A percentile compares a stretch with the other conserved stretches of the same genome.
These are phyloP conservation scores for Pulveroboletus ravenelii DNA, from an alignment of 768 basidiomycete species.

Conservation along the genomic window DNA sequence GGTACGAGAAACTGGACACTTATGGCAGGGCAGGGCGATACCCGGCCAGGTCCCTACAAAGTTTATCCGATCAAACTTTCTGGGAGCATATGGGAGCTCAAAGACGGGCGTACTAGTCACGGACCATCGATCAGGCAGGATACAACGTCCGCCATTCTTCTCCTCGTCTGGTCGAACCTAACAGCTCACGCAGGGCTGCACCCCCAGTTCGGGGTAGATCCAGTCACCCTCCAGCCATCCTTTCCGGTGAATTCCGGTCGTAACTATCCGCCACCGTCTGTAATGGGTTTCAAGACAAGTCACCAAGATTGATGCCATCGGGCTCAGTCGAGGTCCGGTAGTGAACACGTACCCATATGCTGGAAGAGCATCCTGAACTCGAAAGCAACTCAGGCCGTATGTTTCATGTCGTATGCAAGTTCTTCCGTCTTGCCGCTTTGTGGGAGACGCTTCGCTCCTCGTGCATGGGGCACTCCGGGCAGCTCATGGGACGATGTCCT, in stretches of 20 bases:
- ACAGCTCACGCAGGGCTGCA: not conserved
- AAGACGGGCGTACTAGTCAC: not conserved
- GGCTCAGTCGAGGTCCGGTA: conserved; percentile 13
- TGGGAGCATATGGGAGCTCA: not conserved
- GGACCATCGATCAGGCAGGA: not conserved
- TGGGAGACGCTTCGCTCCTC: not conserved
- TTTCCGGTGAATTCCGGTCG: not conserved
- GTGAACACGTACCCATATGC: not conserved
- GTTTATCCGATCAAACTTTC: not conserved
- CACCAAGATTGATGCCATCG: not conserved
- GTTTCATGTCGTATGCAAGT: not conserved
- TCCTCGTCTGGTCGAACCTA: not conserved
- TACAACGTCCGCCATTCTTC: not conserved
- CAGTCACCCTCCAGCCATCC: not conserved
- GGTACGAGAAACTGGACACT: not conserved
- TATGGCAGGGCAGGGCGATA: not conserved
- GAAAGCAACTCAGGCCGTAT: not conserved
- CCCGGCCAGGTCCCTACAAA: not conserved
- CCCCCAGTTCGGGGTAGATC: not conserved
- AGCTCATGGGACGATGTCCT: not conserved
- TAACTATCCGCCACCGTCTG: conserved; percentile 1
- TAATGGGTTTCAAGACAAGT: conserved; percentile 6
- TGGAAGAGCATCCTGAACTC: not conserved
- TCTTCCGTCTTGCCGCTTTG: not conserved
- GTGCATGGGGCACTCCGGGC: not conserved